Evolutionary conservation across 331 rosid species (phyloP), one percentile per base, ranked within the genome.

Genomic region (Spiraea crenata): DNA sequence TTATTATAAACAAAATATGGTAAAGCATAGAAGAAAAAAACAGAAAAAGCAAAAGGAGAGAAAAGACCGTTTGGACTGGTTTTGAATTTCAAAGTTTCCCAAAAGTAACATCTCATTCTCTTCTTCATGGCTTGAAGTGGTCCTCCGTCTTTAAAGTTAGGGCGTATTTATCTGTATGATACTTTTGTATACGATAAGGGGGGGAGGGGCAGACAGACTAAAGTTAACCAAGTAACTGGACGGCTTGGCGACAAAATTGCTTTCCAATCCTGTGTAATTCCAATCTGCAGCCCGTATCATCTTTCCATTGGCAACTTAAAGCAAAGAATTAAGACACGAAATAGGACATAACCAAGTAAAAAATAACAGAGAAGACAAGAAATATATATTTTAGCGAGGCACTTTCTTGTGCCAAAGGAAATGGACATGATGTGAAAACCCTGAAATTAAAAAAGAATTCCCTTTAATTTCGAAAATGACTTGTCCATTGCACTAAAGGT

Each of bases 11-110:
- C 31, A 25, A 25, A 25, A 25, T 2, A 25, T 25, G 46, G 42
- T 15, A 9, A 19, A n/a, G 13, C 35, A 54, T 2, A 57, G 11
- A 13, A 25, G 1, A 34, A 14, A 17, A 63, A 17, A 39, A 57
- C 65, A 14, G 17, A 37, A 70, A 65, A 58, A 16, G 45, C 39
- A 76, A 74, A 71, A 61, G 67, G 68, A 75, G 80, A 74, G 31
- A 80, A 81, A 65, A 63, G 77, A 77, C 96, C 96, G 90, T 89
- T 89, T 66, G 64, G 62, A 72, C 19, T 72, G 60, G 71, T 80
- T 86, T 87, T 80, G 83, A 83, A 85, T 80, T 83, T 78, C 7
- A 84, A 87, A 76, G 85, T 69, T 65, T 62, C 40, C 50, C 39
- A 20, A 74, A 39, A 74, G 64, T 78, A 52, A 63, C 34, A 41